Percentiles rank a stretch among this genome's conserved stretches.
These are phyloP conservation scores for Candida golubevii DNA, from an alignment of 805 yeast genomes.

Conservation along the genomic window DNA sequence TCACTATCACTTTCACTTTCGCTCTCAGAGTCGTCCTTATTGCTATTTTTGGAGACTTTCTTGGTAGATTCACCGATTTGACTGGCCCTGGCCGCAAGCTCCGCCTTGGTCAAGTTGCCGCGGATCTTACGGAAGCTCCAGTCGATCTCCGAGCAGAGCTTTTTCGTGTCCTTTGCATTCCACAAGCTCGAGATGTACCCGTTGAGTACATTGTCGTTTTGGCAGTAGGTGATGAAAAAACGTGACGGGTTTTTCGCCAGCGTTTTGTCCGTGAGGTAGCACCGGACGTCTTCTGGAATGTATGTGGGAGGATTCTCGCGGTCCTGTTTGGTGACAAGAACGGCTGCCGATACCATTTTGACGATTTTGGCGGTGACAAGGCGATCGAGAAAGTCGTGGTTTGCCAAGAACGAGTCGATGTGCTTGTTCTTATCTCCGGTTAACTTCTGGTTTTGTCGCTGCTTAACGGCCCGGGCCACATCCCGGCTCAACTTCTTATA, in stretches of 20 bases:
- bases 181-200: conserved; percentile 45
- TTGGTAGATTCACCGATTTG: conserved; percentile 21
- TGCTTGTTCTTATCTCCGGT: conserved; percentile 10
- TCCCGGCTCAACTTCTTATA: conserved; percentile 38
- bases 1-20: conserved; percentile 14
- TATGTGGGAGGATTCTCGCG: conserved; percentile 33
- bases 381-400: conserved; percentile 17
- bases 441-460: conserved; percentile 8
- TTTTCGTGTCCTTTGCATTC: conserved; percentile 41
- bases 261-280: conserved; percentile 25
- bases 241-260: conserved; percentile 41
- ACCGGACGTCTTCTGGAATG: conserved; percentile 25
- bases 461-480: conserved; percentile 22
- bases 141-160: conserved; percentile 34
- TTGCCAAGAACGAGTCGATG: conserved; percentile 20
- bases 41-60: conserved; percentile 14
- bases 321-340: conserved; percentile 28
- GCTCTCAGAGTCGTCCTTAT: conserved; percentile 5
- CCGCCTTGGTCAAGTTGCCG: conserved; percentile 40
- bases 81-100: conserved; percentile 23
- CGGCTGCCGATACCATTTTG: conserved; percentile 24
- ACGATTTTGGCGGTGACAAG: conserved; percentile 32
- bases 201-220: conserved; percentile 38
- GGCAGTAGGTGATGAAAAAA: conserved; percentile 41
- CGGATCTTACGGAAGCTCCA: conserved; percentile 46